Base-by-base conservation (phyloP, 257 asterid species). In the Ballota nigra region DNA sequence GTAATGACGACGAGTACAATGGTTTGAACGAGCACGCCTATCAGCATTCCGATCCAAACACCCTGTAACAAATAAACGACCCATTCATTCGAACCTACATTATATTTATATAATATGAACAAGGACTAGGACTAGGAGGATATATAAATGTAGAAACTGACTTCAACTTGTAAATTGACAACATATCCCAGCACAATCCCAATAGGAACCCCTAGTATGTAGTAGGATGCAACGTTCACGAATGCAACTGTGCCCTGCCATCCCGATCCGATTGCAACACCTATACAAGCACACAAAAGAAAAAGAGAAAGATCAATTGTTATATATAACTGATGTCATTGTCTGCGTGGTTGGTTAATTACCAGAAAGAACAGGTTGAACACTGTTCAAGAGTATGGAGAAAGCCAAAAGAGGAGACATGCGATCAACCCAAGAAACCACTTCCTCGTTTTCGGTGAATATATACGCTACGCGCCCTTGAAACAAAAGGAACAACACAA, bases 291-390 rank as follows among this genome's bases (percentile, higher is more conserved):
- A 29, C 34, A 29, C 34, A 29, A 29, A 29, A 29, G 2, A 29
- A 6, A 29, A 29, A 29, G 6, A 29, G 3, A 4, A 29, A 29
- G 2, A 2, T 1, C 31, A 28, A 2, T 4, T n/a, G n/a, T 29
- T 29, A 29, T 29, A 28, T 28, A 28, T 2, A 4, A 28, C 4
- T 2, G 16, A 40, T 40, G 47, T 9, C 3, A 5, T 1, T 41
- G 59, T 12, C n/a, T n/a, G n/a, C n/a, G 38, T 29, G 34, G 34
- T 29, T n/a, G 10, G 11, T 16, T 49, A 16, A 16, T 61, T 70
- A 82, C 91, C 91, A 19, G 89, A 86, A 22, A 86, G 86, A 36
- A 84, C 84, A 1, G 84, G 89, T 55, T 86, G 89, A 19, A 84
- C 64, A 51, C 89, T 78, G 76, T 84, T 86, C 49, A 86, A 69